Percentiles rank a stretch among this genome's conserved stretches.
These are phyloP conservation scores for Xylaria sp. DNA, from an alignment of 2,329 filamentous ascomycete species.

Conservation along the genomic window DNA sequence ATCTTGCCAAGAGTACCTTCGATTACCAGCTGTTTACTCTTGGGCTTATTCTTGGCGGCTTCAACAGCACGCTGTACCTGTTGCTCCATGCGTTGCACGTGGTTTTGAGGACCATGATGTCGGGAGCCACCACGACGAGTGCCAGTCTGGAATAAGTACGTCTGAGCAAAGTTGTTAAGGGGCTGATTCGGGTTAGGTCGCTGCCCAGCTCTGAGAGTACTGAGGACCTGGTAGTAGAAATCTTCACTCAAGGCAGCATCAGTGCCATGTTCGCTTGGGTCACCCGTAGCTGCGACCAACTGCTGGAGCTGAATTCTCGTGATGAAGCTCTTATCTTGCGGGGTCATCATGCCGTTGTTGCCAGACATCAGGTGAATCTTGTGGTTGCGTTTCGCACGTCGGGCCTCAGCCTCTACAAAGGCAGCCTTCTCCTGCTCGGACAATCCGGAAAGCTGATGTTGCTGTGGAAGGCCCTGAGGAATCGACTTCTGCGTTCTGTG, in stretches of 20 bases:
- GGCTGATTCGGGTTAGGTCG: slow-evolving; percentile 90
- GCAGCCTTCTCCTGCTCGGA: slow-evolving; percentile 78
- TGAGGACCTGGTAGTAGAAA: slow-evolving; percentile 98
- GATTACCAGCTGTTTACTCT: slow-evolving; percentile 94
- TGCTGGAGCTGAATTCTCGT: slow-evolving; percentile 97
- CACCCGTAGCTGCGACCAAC: slow-evolving; percentile 85
- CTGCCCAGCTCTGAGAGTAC: slow-evolving; percentile 83
- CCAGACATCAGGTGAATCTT: slow-evolving; percentile 92
- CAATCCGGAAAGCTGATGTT: slow-evolving; percentile 69
- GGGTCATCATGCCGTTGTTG: slow-evolving; percentile 97
- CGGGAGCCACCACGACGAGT: slow-evolving; percentile 70
- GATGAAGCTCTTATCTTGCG: slow-evolving; percentile 99
- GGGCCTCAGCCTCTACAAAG: slow-evolving; percentile 85
- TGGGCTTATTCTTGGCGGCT: slow-evolving; percentile 93
- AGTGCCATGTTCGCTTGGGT: slow-evolving; percentile 70
- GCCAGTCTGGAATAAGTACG: slow-evolving; percentile 92
- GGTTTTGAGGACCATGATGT: slow-evolving; percentile 83
- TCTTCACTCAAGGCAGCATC: slow-evolving; percentile 84
- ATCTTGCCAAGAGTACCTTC: slow-evolving; percentile 97
- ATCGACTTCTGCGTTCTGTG: slow-evolving; percentile 51
- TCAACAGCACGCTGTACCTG: slow-evolving; percentile 97
- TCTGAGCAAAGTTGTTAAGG: slow-evolving; percentile 93
- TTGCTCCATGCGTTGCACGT: slow-evolving; percentile 98
- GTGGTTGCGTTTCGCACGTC: slow-evolving; percentile 93
- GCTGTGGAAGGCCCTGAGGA: slow-evolving; percentile 54